Base-by-base conservation (phyloP, 2,329 filamentous ascomycete genomes). In the Fusarium anguioides region DNA sequence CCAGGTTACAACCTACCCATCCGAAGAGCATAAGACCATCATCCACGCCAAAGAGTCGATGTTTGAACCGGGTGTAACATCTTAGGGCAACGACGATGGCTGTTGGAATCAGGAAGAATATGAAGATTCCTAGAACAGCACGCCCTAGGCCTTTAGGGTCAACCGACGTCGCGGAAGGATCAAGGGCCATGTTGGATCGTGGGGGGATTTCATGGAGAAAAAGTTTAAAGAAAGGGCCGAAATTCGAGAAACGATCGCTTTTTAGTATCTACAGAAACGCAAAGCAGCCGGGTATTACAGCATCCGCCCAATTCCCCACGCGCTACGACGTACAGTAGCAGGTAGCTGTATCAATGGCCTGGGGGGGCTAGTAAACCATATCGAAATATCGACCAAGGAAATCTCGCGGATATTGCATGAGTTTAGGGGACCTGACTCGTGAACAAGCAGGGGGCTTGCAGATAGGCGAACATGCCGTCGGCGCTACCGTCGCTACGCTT, bases 11-110 rank as follows among this genome's bases (percentile, higher is more conserved):
- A 14, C 49, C 39, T 8, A 69, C 66, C 66, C 66, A 69, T 10
- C 66, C 66, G 17, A 52, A 4, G 12, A 69, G 27, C 66, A 69
- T 69, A 1, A 69, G 50, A 1, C 42, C 48, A 48, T 69, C 66
- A 11, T 69, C 66, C 1, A 42, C 35, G 5, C 62, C 66, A 17
- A 69, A 69, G 1, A 60, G 17, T 3, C 29, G 31, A 26, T 69
- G 36, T 20, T 31, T 57, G 0, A 45, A 8, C 9, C 62, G 54
- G 7, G 54, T 27, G 23, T 36, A 46, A 15, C 49, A 66, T 39
- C 66, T 31, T 36, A 66, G 6, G 3, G 27, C 11, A 18, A 66
- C 36, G 5, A 64, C 17, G 11, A 69, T 10, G 0, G 50, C 20
- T 1, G 57, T 53, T 1, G 40, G 37, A 6, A 55, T 17, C 1